These are phyloP conservation scores for Talaromyces marneffei DNA, from an alignment of 2,329 filamentous ascomycete species.

Conservation along the genomic window DNA sequence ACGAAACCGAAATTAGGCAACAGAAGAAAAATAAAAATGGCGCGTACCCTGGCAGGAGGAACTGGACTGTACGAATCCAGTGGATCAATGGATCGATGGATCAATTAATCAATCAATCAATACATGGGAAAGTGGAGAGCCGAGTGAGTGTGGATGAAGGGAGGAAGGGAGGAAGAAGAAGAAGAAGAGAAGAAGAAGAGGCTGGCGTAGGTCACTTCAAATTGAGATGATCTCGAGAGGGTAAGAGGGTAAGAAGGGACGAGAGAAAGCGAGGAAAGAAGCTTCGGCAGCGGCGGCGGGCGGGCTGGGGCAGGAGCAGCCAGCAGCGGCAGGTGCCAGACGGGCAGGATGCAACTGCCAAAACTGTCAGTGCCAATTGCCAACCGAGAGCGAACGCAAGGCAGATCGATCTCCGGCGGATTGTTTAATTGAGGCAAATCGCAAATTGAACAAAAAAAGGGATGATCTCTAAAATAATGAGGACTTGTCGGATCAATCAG, in stretches of 20 bases:
- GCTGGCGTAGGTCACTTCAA: neutral
- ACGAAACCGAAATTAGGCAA: constrained; percentile 19
- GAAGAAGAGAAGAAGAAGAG: neutral
- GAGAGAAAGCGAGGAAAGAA: constrained; percentile 2
- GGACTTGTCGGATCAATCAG: neutral
- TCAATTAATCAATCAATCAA: constrained; percentile 7
- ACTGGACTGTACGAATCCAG: constrained; percentile 9
- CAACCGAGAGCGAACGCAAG: constrained; percentile 13
- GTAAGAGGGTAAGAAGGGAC: neutral
- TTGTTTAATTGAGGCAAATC: neutral
- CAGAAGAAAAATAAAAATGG: constrained; percentile 8
- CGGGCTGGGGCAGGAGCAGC: constrained; percentile 1
- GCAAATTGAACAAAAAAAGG: neutral
- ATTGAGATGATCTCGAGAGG: constrained; percentile 3
- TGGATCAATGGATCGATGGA: constrained; percentile 14
- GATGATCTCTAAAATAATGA: neutral
- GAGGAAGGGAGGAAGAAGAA: neutral
- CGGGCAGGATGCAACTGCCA: constrained; percentile 2
- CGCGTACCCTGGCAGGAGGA: constrained; percentile 1
- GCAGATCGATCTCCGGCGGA: constrained; percentile 12
- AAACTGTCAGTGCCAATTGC: constrained; percentile 8
- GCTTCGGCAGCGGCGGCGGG: constrained; percentile 7
- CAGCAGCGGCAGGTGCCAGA: neutral
- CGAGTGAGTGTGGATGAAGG: neutral
- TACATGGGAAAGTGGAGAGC: neutral